These are phyloP conservation scores for Neurospora intermedia DNA, from an alignment of 495 filamentous ascomycete genomes.

Conservation along the genomic window DNA sequence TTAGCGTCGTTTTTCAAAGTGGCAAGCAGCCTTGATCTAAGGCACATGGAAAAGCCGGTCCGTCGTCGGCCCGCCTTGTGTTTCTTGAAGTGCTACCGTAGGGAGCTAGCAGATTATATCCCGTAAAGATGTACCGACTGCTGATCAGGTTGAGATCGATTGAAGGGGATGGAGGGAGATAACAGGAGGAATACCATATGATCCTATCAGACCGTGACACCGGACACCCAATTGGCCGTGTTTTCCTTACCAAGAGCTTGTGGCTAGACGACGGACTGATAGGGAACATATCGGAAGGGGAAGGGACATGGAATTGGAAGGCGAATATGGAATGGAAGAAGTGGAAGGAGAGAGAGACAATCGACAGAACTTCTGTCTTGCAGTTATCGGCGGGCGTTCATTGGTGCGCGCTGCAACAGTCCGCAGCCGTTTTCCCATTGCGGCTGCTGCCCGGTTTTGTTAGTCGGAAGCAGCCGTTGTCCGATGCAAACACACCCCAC, in stretches of 20 bases:
- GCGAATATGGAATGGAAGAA: not conserved
- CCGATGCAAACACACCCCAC: constrained; percentile 6
- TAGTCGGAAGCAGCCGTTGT: constrained; percentile 7
- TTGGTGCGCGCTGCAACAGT: constrained; percentile 1
- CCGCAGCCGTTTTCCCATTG: not conserved
- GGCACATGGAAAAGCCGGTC: too few relatives aligned
- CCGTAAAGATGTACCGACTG: not conserved
- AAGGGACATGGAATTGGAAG: not conserved
- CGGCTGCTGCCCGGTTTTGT: not conserved
- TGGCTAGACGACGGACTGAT: not conserved
- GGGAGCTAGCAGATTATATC: too few relatives aligned
- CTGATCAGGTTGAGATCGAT: not conserved
- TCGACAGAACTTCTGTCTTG: not conserved
- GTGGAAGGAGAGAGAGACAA: not conserved
- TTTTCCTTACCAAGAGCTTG: not conserved
- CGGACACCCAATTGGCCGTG: not conserved
- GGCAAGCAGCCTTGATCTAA: too few relatives aligned
- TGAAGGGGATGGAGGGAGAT: not conserved
- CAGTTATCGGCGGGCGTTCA: not conserved
- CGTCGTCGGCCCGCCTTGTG: too few relatives aligned
- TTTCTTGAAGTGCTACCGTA: too few relatives aligned
- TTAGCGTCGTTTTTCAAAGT: too few relatives aligned
- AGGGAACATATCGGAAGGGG: not conserved
- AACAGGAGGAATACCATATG: not conserved
- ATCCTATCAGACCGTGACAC: not conserved